phyloP scores from a whole-genome alignment of 2,329 filamentous ascomycete species.

The Aspergillus tubingensis region DNA sequence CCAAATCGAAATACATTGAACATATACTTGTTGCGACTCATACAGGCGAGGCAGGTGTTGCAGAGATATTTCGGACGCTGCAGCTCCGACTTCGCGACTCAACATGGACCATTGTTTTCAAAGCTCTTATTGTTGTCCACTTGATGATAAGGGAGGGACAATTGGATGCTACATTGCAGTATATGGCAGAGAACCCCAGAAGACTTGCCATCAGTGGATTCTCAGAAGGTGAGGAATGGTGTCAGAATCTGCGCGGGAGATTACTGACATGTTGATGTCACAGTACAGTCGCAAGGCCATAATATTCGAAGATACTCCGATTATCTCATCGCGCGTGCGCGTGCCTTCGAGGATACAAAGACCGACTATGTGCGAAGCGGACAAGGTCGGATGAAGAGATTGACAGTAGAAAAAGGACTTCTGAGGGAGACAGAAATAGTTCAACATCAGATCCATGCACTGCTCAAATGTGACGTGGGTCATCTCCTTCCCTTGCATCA shows the following conservation, averaged over 20 bases:
- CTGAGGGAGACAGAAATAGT: conserved; percentile 88
- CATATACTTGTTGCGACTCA: conserved; percentile 95
- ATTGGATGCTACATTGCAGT: conserved; percentile 81
- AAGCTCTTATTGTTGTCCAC: conserved; percentile 91
- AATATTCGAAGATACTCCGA: conserved; percentile 92
- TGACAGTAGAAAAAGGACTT: conserved; percentile 88
- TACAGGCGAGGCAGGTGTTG: conserved; percentile 89
- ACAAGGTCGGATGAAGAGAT: conserved; percentile 77
- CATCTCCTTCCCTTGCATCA: neutral
- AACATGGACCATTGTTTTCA: conserved; percentile 99
- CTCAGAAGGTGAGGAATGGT: conserved; percentile 76
- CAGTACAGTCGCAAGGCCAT: conserved; percentile 89
- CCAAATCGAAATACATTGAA: conserved; percentile 99
- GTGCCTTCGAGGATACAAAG: conserved; percentile 79
- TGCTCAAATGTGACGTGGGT: conserved; percentile 87
- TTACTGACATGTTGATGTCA: conserved; percentile 38
- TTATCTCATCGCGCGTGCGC: conserved; percentile 80
- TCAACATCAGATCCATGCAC: conserved; percentile 79
- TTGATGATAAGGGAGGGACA: conserved; percentile 97
- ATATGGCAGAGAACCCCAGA: conserved; percentile 78
- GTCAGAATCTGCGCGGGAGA: neutral
- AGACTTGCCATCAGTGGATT: conserved; percentile 86
- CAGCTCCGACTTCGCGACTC: conserved; percentile 88
- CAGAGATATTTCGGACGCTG: conserved; percentile 90
- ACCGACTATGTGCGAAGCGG: conserved; percentile 86